Evolutionary conservation across 2,329 filamentous ascomycete genomes (phyloP).

Genomic region (Geosmithia putterillii): DNA sequence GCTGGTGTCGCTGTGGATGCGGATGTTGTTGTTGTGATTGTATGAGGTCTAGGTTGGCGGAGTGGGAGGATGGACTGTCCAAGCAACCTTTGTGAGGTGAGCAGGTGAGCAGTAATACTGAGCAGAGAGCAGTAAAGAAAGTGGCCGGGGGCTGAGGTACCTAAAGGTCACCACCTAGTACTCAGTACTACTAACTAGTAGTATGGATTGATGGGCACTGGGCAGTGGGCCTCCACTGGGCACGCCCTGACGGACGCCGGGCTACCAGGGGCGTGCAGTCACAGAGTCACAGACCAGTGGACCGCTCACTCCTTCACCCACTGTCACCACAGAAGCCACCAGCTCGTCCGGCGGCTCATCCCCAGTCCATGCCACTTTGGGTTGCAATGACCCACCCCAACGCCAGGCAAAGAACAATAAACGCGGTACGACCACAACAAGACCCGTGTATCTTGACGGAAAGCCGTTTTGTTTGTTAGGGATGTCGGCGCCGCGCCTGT

Average conservation of each 20-base stretch:
- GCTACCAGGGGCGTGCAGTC: too few relatives aligned
- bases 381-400: not conserved
- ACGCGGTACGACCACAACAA: constrained; percentile 2
- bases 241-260: too few relatives aligned
- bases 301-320: too few relatives aligned
- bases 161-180: not conserved
- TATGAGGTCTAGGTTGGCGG: not conserved
- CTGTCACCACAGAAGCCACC: too few relatives aligned
- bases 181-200: too few relatives aligned
- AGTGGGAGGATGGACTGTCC: not conserved
- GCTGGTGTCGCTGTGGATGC: not conserved
- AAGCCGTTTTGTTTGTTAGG: not conserved
- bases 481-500: not conserved
- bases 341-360: not conserved
- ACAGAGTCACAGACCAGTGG: too few relatives aligned
- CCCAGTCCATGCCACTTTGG: constrained; percentile 1
- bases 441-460: not conserved
- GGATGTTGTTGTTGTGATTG: not conserved
- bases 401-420: not conserved
- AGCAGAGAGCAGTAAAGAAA: not conserved
- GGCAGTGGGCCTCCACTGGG: too few relatives aligned
- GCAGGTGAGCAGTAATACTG: not conserved
- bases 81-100: not conserved
- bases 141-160: not conserved
- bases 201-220: too few relatives aligned